Evolutionary conservation across 148 eudicot species (phyloP).

Genomic region (Amaranthus palmeri): DNA sequence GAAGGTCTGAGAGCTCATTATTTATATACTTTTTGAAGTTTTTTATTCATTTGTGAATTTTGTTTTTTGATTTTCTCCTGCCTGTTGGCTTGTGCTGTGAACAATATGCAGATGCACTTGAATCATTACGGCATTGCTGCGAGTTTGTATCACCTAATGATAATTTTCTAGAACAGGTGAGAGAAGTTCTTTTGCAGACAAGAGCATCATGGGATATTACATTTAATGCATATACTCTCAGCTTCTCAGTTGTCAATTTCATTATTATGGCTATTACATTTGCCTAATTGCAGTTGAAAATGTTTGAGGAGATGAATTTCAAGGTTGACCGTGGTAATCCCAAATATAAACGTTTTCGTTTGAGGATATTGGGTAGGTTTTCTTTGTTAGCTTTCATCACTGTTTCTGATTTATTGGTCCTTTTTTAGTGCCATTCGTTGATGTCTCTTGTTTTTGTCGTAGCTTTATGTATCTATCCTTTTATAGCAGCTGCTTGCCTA

Average conservation of each 20-base stretch:
- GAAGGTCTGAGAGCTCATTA: conserved; percentile 54
- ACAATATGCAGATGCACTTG: conserved; percentile 66
- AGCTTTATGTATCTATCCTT: neutral
- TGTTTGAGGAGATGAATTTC: conserved; percentile 84
- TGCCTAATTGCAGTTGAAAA: conserved; percentile 52
- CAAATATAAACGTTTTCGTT: conserved; percentile 78
- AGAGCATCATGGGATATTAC: conserved; percentile 2
- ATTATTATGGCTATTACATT: neutral
- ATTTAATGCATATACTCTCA: neutral
- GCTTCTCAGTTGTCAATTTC: neutral
- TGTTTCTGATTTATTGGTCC: neutral
- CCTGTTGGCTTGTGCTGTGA: conserved; percentile 16
- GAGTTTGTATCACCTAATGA: conserved; percentile 86
- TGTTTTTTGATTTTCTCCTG: conserved; percentile 13
- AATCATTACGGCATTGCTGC: conserved; percentile 64
- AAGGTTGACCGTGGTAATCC: conserved; percentile 69
- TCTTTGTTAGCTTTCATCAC: neutral
- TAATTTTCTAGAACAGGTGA: conserved; percentile 85
- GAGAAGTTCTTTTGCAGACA: conserved; percentile 3
- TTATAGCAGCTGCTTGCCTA: neutral
- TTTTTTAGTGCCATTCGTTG: conserved; percentile 2
- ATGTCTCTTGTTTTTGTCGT: neutral
- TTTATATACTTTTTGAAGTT: neutral
- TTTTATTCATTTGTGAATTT: conserved; percentile 3
- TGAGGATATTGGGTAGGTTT: conserved; percentile 58